Evolutionary conservation across 257 asterid species (phyloP), one percentile per base, ranked within the genome.

Genomic region (Solanum sparsipilum): DNA sequence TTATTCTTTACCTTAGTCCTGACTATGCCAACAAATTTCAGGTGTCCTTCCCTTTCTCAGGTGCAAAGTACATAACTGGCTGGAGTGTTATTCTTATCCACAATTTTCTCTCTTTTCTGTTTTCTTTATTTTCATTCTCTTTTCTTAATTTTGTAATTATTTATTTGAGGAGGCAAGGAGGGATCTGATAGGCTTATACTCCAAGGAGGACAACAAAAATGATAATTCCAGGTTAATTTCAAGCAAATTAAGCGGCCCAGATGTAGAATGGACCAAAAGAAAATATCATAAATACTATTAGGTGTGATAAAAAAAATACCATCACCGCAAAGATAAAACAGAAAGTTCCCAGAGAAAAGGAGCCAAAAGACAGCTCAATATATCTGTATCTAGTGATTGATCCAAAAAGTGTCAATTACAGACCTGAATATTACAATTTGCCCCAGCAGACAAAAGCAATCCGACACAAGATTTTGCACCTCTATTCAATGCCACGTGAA

Each of bases 401-500:
- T 27, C 41, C 70, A 82, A 48, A 29, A 48, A 29, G 86, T 82
- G 70, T 29, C 39, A 29, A 82, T 31, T 85, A 68, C 86, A 89
- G 46, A 96, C 99, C 99, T 96, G 99, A 92, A 93, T 71, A 88
- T 94, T 97, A 91, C 98, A 95, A 91, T 97, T 91, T 88, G 99
- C 99, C 76, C 99, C 99, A 86, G 99, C 93, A 90, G 99, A 93
- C 86, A 97, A 90, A 91, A 96, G 99, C 91, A 95, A 92, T 82
- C 93, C 98, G 75, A 97, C 99, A 90, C 99, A 94, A 89, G 99
- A 94, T 86, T 96, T 97, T 89, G 99, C 96, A 88, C 99, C 99
- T 94, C 99, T 94, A 86, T 98, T 98, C 94, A 97, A 91, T 88
- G 99, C 99, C 90, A 97, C 98, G 91, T 97, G 99, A 60, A 97